Evolutionary conservation across 768 basidiomycete species (phyloP), one percentile per base, ranked within the genome.

Genomic region (Boletus rubropictus): DNA sequence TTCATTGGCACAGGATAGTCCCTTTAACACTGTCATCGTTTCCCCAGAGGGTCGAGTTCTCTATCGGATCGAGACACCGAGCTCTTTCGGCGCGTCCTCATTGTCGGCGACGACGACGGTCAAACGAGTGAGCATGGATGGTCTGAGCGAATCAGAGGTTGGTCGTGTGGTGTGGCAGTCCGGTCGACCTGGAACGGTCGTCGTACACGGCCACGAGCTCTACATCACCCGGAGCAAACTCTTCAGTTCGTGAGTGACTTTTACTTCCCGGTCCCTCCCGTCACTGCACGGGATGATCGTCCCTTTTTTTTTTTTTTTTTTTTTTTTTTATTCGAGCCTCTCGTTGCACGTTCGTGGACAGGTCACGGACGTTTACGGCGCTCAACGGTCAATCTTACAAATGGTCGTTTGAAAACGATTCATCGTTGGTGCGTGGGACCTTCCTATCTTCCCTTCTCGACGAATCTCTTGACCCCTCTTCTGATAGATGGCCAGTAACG

Each of bases 311-410:
- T 17, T 33, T 7, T 21, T 9, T 18, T n/a, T 4, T 7, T 11
- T 32, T 14, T n/a, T 20, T n/a, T 6, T n/a, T 15, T 27, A 35
- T 42, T 39, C 11, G 39, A 46, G 12, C 29, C 14, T 31, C 29
- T 5, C 14, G 12, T 5, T 42, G 15, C 10, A 24, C 24, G 31
- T n/a, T 18, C 14, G 8, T 31, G 29, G 25, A 14, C 39, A 65
- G 64, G 41, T 67, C 64, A 29, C 54, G 64, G 24, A 66, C 66
- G 38, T 65, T 65, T 33, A 65, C 56, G 33, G 66, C 64, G 21
- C 55, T 67, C 54, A 65, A 65, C 38, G 64, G 64, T 15, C 61
- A 65, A 35, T 62, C 64, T 6, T 65, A 65, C 46, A 65, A 65
- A 48, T 65, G 64, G 64, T 58, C 63, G 17, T 65, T 68, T 33